Conservation (phyloP, 768 basidiomycete genomes). For the Coprinellus micaceus region DNA sequence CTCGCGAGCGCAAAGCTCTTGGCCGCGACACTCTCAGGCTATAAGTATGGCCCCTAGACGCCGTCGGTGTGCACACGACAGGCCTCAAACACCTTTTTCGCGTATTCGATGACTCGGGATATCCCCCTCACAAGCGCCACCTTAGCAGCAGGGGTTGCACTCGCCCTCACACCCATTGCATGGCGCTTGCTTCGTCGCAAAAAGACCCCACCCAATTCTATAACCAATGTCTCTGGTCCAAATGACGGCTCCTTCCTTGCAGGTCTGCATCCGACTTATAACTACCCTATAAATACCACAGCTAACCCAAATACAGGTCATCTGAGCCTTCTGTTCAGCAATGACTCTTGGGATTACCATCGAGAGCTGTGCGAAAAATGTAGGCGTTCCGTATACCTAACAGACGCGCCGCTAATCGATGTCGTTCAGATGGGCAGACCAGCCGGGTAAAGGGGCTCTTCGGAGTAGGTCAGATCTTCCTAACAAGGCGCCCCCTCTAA, state of each 20-base stretch:
- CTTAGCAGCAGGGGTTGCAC: neutral
- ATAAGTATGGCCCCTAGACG: neutral
- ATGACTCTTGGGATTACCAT: neutral
- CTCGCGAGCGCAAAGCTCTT: neutral
- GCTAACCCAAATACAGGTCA: neutral
- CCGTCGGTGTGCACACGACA: neutral
- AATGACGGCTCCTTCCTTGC: neutral
- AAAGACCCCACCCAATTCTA: neutral
- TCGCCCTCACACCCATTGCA: neutral
- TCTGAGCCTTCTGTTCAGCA: neutral
- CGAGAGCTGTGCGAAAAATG: neutral
- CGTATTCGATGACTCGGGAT: neutral
- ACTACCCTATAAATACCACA: neutral
- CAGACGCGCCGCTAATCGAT: too few species aligned
- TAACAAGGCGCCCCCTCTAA: neutral
- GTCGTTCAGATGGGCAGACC: conserved; percentile 33
- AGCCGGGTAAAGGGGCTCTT: conserved; percentile 29
- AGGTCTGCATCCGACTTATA: neutral
- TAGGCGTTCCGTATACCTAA: neutral
- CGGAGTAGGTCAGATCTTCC: conserved; percentile 24
- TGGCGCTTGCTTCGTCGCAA: neutral
- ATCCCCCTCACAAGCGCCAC: neutral
- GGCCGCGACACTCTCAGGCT: neutral
- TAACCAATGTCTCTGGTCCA: neutral
- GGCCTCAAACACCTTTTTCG: neutral